Percentiles rank a stretch among this genome's conserved stretches.
phyloP scores from a whole-genome alignment of 305 asterid species.

The Fraxinus xanthoxyloides region DNA sequence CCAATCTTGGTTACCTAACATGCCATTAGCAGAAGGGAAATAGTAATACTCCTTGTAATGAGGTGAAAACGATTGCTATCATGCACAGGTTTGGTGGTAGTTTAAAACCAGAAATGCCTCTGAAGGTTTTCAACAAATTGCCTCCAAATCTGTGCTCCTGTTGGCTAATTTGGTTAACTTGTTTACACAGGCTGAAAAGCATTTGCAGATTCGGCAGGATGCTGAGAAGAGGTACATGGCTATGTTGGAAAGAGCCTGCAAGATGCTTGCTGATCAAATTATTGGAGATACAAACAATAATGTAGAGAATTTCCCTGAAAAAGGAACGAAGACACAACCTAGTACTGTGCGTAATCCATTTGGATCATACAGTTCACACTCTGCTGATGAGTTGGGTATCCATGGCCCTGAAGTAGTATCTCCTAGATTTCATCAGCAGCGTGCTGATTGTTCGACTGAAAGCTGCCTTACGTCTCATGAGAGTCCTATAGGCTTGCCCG shows the following conservation, averaged over 20 bases:
- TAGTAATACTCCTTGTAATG: not conserved
- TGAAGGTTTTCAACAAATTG: not conserved
- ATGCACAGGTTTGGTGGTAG: not conserved
- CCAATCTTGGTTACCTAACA: not conserved
- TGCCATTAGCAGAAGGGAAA: not conserved
- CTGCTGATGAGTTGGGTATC: conserved; percentile 20
- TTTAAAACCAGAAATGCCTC: not conserved
- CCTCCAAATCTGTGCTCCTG: not conserved
- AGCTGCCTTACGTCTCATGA: conserved; percentile 80
- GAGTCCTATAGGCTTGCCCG: conserved; percentile 29
- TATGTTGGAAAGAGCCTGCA: conserved; percentile 79
- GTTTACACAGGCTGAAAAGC: conserved; percentile 73
- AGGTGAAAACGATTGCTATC: not conserved
- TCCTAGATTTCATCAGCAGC: conserved; percentile 40
- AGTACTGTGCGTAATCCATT: conserved; percentile 27
- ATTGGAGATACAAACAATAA: conserved; percentile 48
- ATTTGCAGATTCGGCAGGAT: conserved; percentile 76
- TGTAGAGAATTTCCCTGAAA: conserved; percentile 42
- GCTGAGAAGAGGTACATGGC: conserved; percentile 73
- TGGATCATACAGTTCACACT: conserved; percentile 38
- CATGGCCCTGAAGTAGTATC: conserved; percentile 26
- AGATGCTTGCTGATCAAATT: conserved; percentile 72
- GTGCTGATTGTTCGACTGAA: conserved; percentile 67
- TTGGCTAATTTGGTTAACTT: not conserved
- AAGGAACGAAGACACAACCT: conserved; percentile 30